Conservation (phyloP, 306 rosid species). For the Carpinus viminea region DNA sequence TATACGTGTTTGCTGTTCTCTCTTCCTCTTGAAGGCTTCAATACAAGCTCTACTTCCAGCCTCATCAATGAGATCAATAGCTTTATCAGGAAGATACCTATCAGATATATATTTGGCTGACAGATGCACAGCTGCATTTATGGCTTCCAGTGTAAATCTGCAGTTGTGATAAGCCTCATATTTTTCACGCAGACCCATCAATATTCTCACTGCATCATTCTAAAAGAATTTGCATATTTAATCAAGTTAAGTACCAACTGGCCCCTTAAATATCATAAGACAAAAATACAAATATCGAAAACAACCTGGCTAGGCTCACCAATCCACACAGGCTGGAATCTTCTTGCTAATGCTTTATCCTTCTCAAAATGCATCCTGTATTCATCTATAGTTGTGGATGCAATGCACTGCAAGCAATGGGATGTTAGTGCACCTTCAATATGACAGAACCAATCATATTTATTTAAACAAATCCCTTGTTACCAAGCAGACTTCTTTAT, state of each 20-base stretch:
- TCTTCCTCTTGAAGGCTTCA: conserved; percentile 68
- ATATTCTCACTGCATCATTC: conserved; percentile 69
- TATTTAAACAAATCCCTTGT: background rate
- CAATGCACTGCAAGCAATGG: conserved; percentile 72
- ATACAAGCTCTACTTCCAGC: conserved; percentile 95
- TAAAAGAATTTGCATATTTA: conserved; percentile 29
- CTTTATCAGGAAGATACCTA: conserved; percentile 97
- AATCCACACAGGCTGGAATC: conserved; percentile 90
- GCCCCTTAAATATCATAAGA: conserved; percentile 7
- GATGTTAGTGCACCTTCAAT: conserved; percentile 19
- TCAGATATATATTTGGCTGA: conserved; percentile 74
- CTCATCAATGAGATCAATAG: conserved; percentile 94
- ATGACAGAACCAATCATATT: conserved; percentile 8
- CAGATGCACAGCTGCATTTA: conserved; percentile 69
- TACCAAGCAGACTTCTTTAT: background rate
- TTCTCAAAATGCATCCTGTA: conserved; percentile 81
- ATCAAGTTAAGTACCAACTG: conserved; percentile 23
- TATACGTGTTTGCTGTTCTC: conserved; percentile 50
- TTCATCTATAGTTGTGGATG: conserved; percentile 83
- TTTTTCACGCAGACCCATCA: conserved; percentile 66
- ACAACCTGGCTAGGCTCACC: conserved; percentile 85
- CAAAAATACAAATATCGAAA: conserved; percentile 28
- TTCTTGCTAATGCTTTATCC: conserved; percentile 82
- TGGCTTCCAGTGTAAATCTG: conserved; percentile 66
- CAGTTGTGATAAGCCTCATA: conserved; percentile 81